Conservation (phyloP, 2,329 filamentous ascomycete genomes). For the Hyphodiscus sp. region DNA sequence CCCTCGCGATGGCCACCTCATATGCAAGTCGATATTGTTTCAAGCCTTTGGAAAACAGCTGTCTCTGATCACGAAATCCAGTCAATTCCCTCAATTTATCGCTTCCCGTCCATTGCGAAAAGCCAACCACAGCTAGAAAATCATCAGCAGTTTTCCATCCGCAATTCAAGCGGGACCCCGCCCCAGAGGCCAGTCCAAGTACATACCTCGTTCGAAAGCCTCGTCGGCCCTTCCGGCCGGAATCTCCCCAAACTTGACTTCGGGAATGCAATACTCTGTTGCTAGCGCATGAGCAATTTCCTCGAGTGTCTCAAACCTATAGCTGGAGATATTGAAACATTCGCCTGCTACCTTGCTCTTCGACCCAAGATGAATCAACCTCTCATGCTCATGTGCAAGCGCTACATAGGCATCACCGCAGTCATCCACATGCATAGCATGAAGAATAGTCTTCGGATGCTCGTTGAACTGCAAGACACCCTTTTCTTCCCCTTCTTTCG, state of each 20-base stretch:
- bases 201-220: background rate
- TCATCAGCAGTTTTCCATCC: background rate
- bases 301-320: constrained; percentile 38
- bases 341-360: constrained; percentile 31
- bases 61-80: constrained; percentile 5
- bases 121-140: constrained; percentile 2
- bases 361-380: too few species aligned
- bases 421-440: constrained; percentile 44
- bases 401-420: constrained; percentile 42
- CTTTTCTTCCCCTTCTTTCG: constrained; percentile 26
- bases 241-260: background rate
- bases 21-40: constrained; percentile 5
- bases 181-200: too few species aligned
- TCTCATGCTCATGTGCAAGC: constrained; percentile 30
- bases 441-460: constrained; percentile 35
- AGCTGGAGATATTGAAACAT: constrained; percentile 40
- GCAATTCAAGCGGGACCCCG: too few species aligned
- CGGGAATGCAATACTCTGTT: constrained; percentile 34
- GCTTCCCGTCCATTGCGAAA: constrained; percentile 6
- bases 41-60: constrained; percentile 5
- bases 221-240: background rate
- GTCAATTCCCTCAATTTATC: constrained; percentile 6
- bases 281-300: constrained; percentile 35
- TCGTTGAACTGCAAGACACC: constrained; percentile 30
- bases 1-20: background rate